A percentile compares a stretch with the other conserved stretches of the same genome.
phyloP scores from a whole-genome alignment of 1,139 yeast species.

The Pichia sp. region DNA sequence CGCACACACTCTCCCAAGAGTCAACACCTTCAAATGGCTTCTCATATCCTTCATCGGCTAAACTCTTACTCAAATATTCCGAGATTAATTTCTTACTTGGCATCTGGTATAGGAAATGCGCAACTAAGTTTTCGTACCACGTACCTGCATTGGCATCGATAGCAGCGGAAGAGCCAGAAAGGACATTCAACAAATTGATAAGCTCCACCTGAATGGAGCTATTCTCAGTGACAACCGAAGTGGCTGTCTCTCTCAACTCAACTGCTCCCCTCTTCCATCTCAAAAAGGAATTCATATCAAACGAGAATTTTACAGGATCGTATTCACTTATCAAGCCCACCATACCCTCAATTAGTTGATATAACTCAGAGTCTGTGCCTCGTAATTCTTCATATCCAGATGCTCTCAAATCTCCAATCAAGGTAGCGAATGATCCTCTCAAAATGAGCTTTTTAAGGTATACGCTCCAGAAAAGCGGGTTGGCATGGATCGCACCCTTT shows the following conservation, averaged over 20 bases:
- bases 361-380: slow-evolving; percentile 28
- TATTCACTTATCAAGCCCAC: slow-evolving; percentile 34
- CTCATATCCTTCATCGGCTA: slow-evolving; percentile 9
- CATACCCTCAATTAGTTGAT: slow-evolving; percentile 40
- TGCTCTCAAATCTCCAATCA: slow-evolving; percentile 39
- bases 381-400: slow-evolving; percentile 36
- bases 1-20: slow-evolving; percentile 55
- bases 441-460: slow-evolving; percentile 49
- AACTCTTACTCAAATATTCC: slow-evolving; percentile 34
- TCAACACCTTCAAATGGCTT: slow-evolving; percentile 20
- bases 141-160: slow-evolving; percentile 41
- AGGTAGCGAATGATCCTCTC: slow-evolving; percentile 58
- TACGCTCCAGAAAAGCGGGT: slow-evolving; percentile 56
- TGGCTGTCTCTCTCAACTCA: slow-evolving; percentile 39
- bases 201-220: slow-evolving; percentile 34
- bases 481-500: slow-evolving; percentile 31
- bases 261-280: slow-evolving; percentile 47
- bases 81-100: slow-evolving; percentile 38
- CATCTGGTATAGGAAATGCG: slow-evolving; percentile 56
- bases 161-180: slow-evolving; percentile 49
- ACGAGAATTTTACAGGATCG: slow-evolving; percentile 30
- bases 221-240: slow-evolving; percentile 21
- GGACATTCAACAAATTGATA: slow-evolving; percentile 36
- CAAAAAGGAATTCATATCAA: slow-evolving; percentile 37
- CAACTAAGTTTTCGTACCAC: slow-evolving; percentile 71